Evolutionary conservation across 148 eudicot genomes (phyloP), one percentile per base, ranked within the genome.

Genomic region (Diospyros kaki): DNA sequence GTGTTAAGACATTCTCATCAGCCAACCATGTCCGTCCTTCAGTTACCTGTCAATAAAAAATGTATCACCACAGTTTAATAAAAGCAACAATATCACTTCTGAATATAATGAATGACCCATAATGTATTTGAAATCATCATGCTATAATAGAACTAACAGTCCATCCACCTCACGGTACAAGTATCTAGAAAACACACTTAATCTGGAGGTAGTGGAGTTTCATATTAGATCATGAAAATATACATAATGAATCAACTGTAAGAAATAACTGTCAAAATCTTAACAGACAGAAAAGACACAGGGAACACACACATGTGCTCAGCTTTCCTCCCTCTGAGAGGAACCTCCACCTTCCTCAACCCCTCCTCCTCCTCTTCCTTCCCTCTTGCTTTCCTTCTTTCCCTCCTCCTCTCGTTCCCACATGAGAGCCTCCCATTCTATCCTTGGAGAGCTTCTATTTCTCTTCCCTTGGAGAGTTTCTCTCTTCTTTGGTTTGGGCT

Each of bases 21-120:
- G 88, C 84, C 84, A 90, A 77, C 97, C 99, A 95, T 54, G 94
- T 87, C 64, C 51, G 75, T 43, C 77, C 76, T 82, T 83, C 94
- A 84, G 73, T 79, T 73, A 67, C 92, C 98, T 93, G 79, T 28
- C 46, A 62, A 52, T 1, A 42, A 43, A 38, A 45, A 61, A 54
- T n/a, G 11, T 58, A 51, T n/a, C 5, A 11, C 41, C 38, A 28
- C 38, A 15, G 51, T 12, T 51, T 68, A 46, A 67, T 50, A 51
- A 15, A 7, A 68, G 12, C 9, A 40, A 4, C 12, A 77, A 41
- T 44, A 28, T 28, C 9, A 73, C 46, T 28, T n/a, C 13, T 46
- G 54, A 40, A 68, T 40, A 48, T 43, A 58, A 72, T 13, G 45
- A 72, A 58, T 28, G 14, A 58, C 54, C 18, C 50, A 48, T 28